Evolutionary conservation across 2,329 filamentous ascomycete genomes (phyloP).

Genomic region (Fusarium nematophilum): DNA sequence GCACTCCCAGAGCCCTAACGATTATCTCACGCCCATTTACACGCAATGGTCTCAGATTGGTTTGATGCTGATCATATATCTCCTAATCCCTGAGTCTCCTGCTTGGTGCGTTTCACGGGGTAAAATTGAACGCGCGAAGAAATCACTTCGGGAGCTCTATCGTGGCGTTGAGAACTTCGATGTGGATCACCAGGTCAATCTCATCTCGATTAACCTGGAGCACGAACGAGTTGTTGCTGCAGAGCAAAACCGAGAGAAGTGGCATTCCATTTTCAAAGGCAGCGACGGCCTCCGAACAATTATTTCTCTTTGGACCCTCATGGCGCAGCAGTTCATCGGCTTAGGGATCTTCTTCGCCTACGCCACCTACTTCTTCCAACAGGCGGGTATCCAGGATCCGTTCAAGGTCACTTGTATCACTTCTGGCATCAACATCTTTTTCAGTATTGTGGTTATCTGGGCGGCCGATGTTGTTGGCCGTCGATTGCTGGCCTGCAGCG

Average conservation of each 20-base stretch:
- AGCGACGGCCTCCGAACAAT: constrained; percentile 44
- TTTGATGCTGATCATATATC: constrained; percentile 52
- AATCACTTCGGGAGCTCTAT: constrained; percentile 24
- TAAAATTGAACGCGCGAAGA: neutral
- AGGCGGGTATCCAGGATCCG: constrained; percentile 42
- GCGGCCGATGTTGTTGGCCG: too few relatives aligned
- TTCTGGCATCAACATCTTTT: constrained; percentile 29
- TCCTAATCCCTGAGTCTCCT: constrained; percentile 53
- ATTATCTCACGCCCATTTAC: constrained; percentile 54
- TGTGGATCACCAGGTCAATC: constrained; percentile 42
- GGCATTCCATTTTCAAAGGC: constrained; percentile 46
- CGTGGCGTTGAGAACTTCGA: constrained; percentile 43
- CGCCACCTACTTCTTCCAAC: constrained; percentile 58
- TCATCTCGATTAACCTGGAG: constrained; percentile 32
- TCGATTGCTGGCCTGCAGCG: too few relatives aligned
- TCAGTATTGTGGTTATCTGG: constrained; percentile 22
- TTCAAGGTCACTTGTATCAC: constrained; percentile 37
- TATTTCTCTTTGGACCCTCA: constrained; percentile 43
- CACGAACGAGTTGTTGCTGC: constrained; percentile 39
- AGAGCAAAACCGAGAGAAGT: constrained; percentile 36
- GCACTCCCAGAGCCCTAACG: constrained; percentile 48
- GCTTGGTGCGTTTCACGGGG: constrained; percentile 50
- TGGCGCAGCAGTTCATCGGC: constrained; percentile 30
- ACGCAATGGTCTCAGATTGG: constrained; percentile 58
- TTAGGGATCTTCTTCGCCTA: constrained; percentile 53